phyloP scores from a whole-genome alignment of 768 basidiomycete genomes.

The Fistulinella prunicolor region DNA sequence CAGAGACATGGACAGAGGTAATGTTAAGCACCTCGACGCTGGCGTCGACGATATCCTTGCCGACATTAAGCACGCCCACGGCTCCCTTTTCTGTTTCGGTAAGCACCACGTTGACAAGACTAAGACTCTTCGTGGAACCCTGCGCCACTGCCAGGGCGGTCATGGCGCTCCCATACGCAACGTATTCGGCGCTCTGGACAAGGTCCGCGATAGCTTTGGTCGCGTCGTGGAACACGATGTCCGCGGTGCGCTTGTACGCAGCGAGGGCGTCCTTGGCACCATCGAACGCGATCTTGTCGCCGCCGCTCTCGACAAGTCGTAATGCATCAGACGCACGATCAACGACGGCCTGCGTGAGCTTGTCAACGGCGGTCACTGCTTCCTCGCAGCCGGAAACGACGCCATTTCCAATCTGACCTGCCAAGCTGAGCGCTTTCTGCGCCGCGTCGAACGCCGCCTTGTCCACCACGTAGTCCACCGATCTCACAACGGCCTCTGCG shows the following conservation, averaged over 20 bases:
- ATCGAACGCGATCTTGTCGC: constrained; percentile 1
- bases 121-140: background rate
- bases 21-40: background rate
- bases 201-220: background rate
- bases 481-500: background rate
- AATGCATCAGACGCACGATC: background rate
- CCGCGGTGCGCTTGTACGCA: background rate
- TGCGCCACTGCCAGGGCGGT: background rate
- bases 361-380: background rate
- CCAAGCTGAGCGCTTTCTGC: background rate
- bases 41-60: background rate
- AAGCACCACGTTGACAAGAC: background rate
- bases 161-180: background rate
- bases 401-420: background rate
- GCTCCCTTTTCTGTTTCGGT: background rate
- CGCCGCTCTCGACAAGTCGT: background rate
- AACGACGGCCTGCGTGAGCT: background rate
- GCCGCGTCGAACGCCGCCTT: background rate
- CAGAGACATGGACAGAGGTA: constrained; percentile 6
- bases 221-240: background rate
- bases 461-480: background rate
- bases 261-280: background rate
- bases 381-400: background rate
- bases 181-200: background rate
- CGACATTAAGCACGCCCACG: background rate